Percentiles rank a stretch among this genome's conserved stretches.
Evolutionary conservation across 768 basidiomycete species (phyloP).

Genomic region (Epithele typhae): DNA sequence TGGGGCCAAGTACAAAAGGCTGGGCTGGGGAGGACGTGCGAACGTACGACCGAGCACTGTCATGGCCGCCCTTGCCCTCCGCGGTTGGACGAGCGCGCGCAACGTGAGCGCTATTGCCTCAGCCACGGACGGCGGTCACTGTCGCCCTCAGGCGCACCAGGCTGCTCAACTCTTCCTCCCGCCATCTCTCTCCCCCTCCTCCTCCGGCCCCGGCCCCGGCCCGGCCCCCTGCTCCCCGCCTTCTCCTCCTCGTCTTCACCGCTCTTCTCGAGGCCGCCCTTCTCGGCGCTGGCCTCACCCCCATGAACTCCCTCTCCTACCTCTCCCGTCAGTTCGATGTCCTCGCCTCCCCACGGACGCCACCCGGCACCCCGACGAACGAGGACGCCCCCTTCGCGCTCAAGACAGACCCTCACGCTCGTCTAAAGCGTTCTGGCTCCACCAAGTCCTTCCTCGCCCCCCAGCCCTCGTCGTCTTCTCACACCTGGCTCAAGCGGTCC

Average conservation of each 20-base stretch:
- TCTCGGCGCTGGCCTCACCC: slow-evolving; percentile 18
- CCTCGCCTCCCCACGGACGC: slow-evolving; percentile 55
- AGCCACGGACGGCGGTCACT: no score
- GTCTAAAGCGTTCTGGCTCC: slow-evolving; percentile 51
- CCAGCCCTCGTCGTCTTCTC: slow-evolving; percentile 24
- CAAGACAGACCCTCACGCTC: slow-evolving; percentile 14
- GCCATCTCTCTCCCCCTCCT: slow-evolving; percentile 10
- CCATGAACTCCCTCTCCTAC: slow-evolving; percentile 80
- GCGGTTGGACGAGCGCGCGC: no score
- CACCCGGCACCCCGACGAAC: slow-evolving; percentile 50
- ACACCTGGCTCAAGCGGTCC: slow-evolving; percentile 47
- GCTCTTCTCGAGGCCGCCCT: slow-evolving; percentile 14
- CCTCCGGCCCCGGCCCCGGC: no score
- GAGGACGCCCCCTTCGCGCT: slow-evolving; percentile 30
- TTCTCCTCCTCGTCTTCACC: slow-evolving; percentile 8
- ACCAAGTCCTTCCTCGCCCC: slow-evolving; percentile 48
- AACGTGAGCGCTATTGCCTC: no score
- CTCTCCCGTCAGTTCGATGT: slow-evolving; percentile 82
- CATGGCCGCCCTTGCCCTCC: no score
- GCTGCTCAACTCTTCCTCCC: no score
- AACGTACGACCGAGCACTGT: no score
- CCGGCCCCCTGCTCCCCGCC: slow-evolving; percentile 1
- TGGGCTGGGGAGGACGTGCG: no score
- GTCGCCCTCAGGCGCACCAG: no score
- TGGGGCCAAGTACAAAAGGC: no score